Conservation (phyloP, 768 basidiomycete genomes). For the Tricholoma matsutake region DNA sequence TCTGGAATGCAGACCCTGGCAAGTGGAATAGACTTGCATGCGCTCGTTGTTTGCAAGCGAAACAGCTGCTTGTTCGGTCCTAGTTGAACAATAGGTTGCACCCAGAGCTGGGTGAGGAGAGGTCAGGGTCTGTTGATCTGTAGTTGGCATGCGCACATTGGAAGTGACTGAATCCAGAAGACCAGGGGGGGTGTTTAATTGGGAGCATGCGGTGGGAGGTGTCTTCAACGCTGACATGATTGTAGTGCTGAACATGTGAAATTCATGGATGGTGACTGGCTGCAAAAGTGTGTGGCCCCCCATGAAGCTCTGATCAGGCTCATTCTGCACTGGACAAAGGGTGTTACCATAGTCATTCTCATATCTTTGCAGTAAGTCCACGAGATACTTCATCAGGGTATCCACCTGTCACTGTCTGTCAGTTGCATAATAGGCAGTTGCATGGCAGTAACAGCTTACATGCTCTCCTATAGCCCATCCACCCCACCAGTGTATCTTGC, state of each 20-base stretch:
- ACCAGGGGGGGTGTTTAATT: no score
- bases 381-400: no score
- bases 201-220: not conserved
- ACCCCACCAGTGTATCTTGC: conserved; percentile 33
- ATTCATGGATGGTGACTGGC: not conserved
- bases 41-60: not conserved
- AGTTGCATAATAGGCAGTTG: not conserved
- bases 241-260: not conserved
- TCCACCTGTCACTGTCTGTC: conserved; percentile 7
- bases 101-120: not conserved
- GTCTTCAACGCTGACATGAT: not conserved
- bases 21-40: not conserved
- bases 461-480: conserved; percentile 30
- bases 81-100: no score
- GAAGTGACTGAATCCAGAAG: no score
- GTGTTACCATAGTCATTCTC: conserved; percentile 17
- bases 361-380: conserved; percentile 25
- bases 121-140: no score
- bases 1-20: not conserved
- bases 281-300: not conserved
- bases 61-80: not conserved
- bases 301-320: not conserved
- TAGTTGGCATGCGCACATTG: no score
- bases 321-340: not conserved
- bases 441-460: conserved; percentile 7